A percentile compares a stretch with the other conserved stretches of the same genome.
phyloP scores from a whole-genome alignment of 208 protist species.

The Leishmania arabica region DNA sequence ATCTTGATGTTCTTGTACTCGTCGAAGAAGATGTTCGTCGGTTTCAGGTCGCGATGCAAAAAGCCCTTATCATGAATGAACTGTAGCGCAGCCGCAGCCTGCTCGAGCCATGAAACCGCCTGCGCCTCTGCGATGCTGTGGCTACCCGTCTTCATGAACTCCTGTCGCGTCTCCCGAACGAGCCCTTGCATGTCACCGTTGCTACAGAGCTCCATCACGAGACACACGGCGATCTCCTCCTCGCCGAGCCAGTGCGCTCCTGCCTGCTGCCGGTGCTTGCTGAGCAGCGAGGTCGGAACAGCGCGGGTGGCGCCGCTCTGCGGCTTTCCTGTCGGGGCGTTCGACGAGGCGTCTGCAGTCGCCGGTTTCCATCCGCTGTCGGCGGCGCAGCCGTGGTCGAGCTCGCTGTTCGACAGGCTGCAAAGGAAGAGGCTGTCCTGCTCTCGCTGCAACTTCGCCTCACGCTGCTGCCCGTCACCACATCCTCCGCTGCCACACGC shows the following conservation, averaged over 20 bases:
- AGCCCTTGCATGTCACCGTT: conserved; percentile 72
- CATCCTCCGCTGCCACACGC: neutral
- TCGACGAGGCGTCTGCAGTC: neutral
- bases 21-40: conserved; percentile 92
- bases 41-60: conserved; percentile 90
- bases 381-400: conserved; percentile 2
- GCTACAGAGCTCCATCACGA: conserved; percentile 89
- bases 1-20: conserved; percentile 72
- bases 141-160: conserved; percentile 71
- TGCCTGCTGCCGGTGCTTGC: conserved; percentile 1
- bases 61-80: conserved; percentile 88
- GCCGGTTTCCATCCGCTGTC: neutral
- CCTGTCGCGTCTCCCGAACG: conserved; percentile 57
- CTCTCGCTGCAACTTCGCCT: neutral
- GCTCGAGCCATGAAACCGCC: conserved; percentile 78
- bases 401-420: conserved; percentile 33
- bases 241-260: conserved; percentile 28
- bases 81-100: conserved; percentile 70
- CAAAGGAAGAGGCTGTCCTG: conserved; percentile 22
- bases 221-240: conserved; percentile 73
- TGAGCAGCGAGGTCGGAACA: conserved; percentile 18
- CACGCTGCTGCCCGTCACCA: neutral
- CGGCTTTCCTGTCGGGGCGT: neutral
- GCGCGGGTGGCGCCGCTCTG: neutral
- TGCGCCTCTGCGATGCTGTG: conserved; percentile 66